Percentiles rank a stretch among this genome's conserved stretches.
phyloP scores from a whole-genome alignment of 164 flowering plant genomes.

The Euptelea pleiosperma region DNA sequence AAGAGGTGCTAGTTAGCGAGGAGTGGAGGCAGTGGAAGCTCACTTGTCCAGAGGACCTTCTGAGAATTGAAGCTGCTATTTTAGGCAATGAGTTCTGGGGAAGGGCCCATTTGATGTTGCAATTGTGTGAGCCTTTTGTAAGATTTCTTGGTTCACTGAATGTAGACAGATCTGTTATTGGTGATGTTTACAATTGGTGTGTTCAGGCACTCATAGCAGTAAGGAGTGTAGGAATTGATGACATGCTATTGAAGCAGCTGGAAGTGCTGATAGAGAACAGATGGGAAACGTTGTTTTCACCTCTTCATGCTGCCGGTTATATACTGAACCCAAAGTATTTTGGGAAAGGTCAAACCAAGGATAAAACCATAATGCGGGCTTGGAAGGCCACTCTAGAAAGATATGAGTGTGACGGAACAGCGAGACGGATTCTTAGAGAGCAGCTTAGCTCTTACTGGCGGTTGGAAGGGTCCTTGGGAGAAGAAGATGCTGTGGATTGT shows the following conservation, averaged over 20 bases:
- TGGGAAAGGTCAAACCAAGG: slow-evolving; percentile 38
- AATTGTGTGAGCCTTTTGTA: slow-evolving; percentile 36
- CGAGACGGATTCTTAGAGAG: slow-evolving; percentile 31
- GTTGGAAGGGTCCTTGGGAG: slow-evolving; percentile 40
- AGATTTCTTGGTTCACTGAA: slow-evolving; percentile 22
- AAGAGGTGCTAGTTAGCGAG: slow-evolving; percentile 26
- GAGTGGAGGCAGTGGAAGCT: slow-evolving; percentile 37
- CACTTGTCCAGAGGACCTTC: slow-evolving; percentile 17
- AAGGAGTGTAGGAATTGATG: slow-evolving; percentile 27
- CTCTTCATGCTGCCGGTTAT: slow-evolving; percentile 42
- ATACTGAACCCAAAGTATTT: slow-evolving; percentile 34
- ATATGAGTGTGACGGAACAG: slow-evolving; percentile 31
- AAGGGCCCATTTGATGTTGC: slow-evolving; percentile 29
- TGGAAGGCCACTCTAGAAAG: slow-evolving; percentile 41
- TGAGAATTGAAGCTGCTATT: slow-evolving; percentile 28
- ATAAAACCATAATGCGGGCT: slow-evolving; percentile 37
- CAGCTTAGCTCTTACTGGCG: slow-evolving; percentile 43
- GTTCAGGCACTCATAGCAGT: slow-evolving; percentile 30
- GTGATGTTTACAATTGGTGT: slow-evolving; percentile 30
- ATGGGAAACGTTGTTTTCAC: slow-evolving; percentile 41
- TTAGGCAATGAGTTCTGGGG: slow-evolving; percentile 35
- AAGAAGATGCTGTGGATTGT: slow-evolving; percentile 46
- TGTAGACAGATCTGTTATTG: slow-evolving; percentile 34
- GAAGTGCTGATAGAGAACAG: slow-evolving; percentile 31
- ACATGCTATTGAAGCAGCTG: slow-evolving; percentile 20